Evolutionary conservation across 2,329 filamentous ascomycete genomes (phyloP).

Genomic region (Diaporthe australafricana): DNA sequence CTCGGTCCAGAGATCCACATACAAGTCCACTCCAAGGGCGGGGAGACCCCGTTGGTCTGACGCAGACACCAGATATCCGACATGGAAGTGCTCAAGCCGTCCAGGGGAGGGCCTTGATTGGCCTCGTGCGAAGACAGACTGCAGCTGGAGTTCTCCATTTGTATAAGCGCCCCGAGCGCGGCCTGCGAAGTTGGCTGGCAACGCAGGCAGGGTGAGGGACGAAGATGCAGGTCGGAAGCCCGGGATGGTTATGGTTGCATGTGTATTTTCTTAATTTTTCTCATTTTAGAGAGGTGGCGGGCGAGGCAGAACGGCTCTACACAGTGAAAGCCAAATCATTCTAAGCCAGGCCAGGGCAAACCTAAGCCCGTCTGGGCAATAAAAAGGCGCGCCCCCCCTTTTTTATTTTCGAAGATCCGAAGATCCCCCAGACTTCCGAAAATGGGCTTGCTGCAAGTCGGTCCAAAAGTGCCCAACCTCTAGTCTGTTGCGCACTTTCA

Average conservation of each 20-base stretch:
- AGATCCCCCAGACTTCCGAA: conserved; percentile 26
- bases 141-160: conserved; percentile 6
- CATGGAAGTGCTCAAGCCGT: not conserved
- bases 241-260: not conserved
- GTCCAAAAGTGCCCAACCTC: conserved; percentile 10
- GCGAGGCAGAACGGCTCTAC: not conserved
- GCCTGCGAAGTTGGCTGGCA: conserved; percentile 15
- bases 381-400: not conserved
- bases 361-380: not conserved
- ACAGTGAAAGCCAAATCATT: too few species aligned
- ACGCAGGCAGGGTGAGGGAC: not conserved
- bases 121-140: not conserved
- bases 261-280: not conserved
- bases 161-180: conserved; percentile 25
- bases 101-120: conserved; percentile 5
- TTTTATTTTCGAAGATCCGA: conserved; percentile 8
- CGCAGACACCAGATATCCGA: not conserved
- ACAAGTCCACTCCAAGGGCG: conserved; percentile 11
- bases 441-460: conserved; percentile 2
- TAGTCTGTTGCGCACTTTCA: not conserved
- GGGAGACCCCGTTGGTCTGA: conserved; percentile 18
- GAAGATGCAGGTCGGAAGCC: conserved; percentile 21
- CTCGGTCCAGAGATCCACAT: not conserved
- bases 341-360: not conserved
- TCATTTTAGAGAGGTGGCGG: not conserved